Conservation (phyloP, 2,329 filamentous ascomycete species). For the Xylaria digitata region DNA sequence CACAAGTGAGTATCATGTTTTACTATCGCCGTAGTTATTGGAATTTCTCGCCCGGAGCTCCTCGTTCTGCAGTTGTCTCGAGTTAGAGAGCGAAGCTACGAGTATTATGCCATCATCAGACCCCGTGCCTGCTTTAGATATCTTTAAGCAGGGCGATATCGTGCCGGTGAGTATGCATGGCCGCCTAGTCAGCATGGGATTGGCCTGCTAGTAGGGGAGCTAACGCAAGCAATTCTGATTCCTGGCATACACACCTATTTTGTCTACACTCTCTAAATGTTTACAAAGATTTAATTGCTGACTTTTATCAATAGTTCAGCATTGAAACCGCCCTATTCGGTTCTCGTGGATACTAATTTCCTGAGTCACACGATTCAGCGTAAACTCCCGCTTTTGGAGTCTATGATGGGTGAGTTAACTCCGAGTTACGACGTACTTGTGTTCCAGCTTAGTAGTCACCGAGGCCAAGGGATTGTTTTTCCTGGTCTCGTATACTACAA, state of each 20-base stretch:
- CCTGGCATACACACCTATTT: not conserved
- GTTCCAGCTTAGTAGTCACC: not conserved
- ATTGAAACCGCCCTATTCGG: conserved; percentile 81
- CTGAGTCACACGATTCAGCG: conserved; percentile 87
- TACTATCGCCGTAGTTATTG: not conserved
- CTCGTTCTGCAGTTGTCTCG: not conserved
- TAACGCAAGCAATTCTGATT: not conserved
- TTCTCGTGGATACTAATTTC: conserved; percentile 78
- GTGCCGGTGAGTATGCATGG: not conserved
- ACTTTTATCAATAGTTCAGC: conserved; percentile 67
- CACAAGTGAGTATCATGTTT: conserved; percentile 59
- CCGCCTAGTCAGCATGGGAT: not conserved
- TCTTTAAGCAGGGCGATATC: no score
- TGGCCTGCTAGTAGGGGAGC: not conserved
- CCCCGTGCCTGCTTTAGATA: not conserved
- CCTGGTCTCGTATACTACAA: not conserved
- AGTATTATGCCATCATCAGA: not conserved
- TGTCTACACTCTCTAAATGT: not conserved
- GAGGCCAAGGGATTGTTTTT: not conserved
- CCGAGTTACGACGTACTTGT: not conserved
- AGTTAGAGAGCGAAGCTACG: not conserved
- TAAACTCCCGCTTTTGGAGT: conserved; percentile 87
- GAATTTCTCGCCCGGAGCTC: not conserved
- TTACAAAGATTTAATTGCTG: conserved; percentile 10
- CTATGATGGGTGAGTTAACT: conserved; percentile 69